Percentiles rank a stretch among this genome's conserved stretches.
These are phyloP conservation scores for Albugo candida DNA, from an alignment of 352 stramenopile species.

Conservation along the genomic window DNA sequence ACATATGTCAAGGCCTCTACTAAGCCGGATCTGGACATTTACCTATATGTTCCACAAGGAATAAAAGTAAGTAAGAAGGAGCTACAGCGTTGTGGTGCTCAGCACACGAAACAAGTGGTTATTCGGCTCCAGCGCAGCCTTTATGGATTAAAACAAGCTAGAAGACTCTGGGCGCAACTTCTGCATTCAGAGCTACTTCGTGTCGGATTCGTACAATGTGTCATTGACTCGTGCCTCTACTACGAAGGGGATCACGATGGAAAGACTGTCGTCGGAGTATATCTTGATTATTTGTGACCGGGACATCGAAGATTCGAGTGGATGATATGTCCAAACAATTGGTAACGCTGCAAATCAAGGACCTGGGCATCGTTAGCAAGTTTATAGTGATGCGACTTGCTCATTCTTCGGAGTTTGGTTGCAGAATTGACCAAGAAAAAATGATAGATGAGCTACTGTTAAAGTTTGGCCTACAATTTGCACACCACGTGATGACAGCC, in stretches of 20 bases:
- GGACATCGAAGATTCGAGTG: neutral
- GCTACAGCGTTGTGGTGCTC: neutral
- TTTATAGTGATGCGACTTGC: neutral
- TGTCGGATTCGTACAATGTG: neutral
- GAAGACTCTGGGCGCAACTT: conserved; percentile 2
- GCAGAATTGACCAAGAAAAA: neutral
- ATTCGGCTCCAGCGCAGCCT: conserved; percentile 3
- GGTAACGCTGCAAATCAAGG: neutral
- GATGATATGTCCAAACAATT: neutral
- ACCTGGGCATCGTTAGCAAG: neutral
- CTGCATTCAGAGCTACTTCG: conserved; percentile 1
- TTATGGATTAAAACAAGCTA: conserved; percentile 4
- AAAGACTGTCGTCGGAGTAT: neutral
- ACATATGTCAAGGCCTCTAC: conserved; percentile 5
- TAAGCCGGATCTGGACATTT: conserved; percentile 3
- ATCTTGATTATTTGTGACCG: neutral
- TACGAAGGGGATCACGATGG: neutral
- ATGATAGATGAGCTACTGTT: neutral
- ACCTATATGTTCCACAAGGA: conserved; percentile 3
- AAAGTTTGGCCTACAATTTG: neutral
- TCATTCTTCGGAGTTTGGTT: neutral
- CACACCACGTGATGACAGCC: neutral
- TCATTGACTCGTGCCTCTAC: neutral
- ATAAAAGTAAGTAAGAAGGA: neutral
- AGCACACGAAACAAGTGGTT: neutral